phyloP scores from a whole-genome alignment of 1,139 yeast genomes.

The Schwanniomyces etchellsii region DNA sequence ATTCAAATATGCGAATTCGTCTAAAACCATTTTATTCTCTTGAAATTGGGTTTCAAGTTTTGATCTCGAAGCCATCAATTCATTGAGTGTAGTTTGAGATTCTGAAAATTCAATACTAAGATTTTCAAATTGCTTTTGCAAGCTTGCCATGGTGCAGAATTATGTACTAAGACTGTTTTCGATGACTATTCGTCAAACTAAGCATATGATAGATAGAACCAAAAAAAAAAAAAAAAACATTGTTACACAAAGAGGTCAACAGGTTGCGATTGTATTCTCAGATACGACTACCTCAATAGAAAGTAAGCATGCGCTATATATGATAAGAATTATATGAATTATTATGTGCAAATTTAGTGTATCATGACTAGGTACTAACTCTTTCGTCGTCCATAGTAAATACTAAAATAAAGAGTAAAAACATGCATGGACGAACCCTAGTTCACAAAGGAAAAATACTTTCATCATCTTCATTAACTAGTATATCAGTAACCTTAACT shows the following conservation, averaged over 20 bases:
- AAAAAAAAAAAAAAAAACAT: not conserved
- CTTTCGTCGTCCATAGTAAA: too few relatives aligned
- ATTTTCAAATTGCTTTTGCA: conserved; percentile 32
- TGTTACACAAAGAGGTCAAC: not conserved
- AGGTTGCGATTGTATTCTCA: too few relatives aligned
- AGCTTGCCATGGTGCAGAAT: conserved; percentile 16
- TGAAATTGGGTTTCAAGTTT: conserved; percentile 75
- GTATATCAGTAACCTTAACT: conserved; percentile 50
- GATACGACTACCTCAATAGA: too few relatives aligned
- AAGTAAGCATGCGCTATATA: too few relatives aligned
- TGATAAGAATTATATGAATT: too few relatives aligned
- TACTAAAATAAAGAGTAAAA: too few relatives aligned
- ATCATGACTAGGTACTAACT: too few relatives aligned
- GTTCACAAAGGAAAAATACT: conserved; percentile 23
- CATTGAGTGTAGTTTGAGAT: conserved; percentile 33
- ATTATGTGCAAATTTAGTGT: too few relatives aligned
- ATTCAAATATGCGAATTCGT: conserved; percentile 63
- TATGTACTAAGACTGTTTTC: not conserved
- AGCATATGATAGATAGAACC: not conserved
- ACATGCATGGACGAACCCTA: not conserved
- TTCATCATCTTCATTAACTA: conserved; percentile 35
- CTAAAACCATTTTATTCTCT: conserved; percentile 87
- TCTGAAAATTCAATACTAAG: conserved; percentile 34
- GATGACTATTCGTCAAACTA: not conserved
- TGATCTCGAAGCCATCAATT: conserved; percentile 56